These are phyloP conservation scores for Picochlorum sp. DNA, from an alignment of 139 green algal species.

Conservation along the genomic window DNA sequence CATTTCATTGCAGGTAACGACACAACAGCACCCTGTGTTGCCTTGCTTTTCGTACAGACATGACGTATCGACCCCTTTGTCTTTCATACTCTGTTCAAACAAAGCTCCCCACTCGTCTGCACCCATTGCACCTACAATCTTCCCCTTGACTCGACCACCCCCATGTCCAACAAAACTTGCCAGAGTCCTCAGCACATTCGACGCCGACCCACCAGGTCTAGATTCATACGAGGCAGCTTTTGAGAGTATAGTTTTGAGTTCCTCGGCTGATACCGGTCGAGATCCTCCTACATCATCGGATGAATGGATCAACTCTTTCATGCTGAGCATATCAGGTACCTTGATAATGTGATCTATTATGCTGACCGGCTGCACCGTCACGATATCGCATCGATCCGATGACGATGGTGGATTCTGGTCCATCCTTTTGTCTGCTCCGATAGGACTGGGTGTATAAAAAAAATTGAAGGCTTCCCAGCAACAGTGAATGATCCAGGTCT, in stretches of 20 bases:
- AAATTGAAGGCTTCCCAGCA: too few species aligned
- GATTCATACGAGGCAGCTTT: conserved; percentile 36
- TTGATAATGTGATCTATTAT: conserved; percentile 31
- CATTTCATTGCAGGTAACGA: conserved; percentile 36
- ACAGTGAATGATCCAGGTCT: too few species aligned
- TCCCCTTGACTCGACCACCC: conserved; percentile 23
- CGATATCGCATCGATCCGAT: too few species aligned
- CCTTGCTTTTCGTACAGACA: conserved; percentile 19
- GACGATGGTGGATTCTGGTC: too few species aligned
- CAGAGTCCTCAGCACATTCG: conserved; percentile 29
- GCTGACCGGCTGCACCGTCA: conserved; percentile 19
- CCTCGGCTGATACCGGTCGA: conserved; percentile 14
- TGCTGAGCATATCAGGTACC: background rate
- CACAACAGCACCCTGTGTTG: conserved; percentile 41
- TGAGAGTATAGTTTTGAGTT: conserved; percentile 35
- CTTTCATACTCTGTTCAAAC: conserved; percentile 37
- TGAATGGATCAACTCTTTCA: background rate
- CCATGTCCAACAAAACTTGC: background rate
- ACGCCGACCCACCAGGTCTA: conserved; percentile 42
- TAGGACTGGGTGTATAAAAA: too few species aligned
- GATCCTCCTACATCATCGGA: conserved; percentile 33
- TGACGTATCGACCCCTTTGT: conserved; percentile 29
- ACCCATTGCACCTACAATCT: conserved; percentile 26
- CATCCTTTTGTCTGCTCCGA: too few species aligned
- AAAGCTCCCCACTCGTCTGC: conserved; percentile 39